These are phyloP conservation scores for Suillus placidus DNA, from an alignment of 768 basidiomycete genomes.

Conservation along the genomic window DNA sequence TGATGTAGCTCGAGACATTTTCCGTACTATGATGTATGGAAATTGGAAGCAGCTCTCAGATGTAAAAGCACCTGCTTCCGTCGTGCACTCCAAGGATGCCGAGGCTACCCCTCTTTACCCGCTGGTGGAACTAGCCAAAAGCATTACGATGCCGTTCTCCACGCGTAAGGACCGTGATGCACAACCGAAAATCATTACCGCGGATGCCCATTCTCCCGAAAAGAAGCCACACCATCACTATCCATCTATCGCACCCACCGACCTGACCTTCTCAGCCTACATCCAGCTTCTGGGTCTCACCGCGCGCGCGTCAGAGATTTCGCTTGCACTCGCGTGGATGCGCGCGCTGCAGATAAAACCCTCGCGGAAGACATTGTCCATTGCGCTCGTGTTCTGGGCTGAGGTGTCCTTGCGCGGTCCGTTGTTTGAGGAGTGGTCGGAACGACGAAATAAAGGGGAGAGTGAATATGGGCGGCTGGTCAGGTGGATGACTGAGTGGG, in stretches of 20 bases:
- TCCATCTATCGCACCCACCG: constrained; percentile 50
- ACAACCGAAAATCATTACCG: background rate
- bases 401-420: constrained; percentile 69
- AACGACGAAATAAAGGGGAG: constrained; percentile 34
- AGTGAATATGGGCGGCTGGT: constrained; percentile 49
- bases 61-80: constrained; percentile 41
- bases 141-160: constrained; percentile 22
- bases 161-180: constrained; percentile 1
- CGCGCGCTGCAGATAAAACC: constrained; percentile 56
- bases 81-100: constrained; percentile 29
- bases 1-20: constrained; percentile 52
- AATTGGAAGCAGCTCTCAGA: constrained; percentile 50
- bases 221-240: constrained; percentile 23
- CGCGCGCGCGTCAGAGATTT: constrained; percentile 58
- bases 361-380: constrained; percentile 53
- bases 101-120: constrained; percentile 27
- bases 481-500: constrained; percentile 61
- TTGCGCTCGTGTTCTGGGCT: constrained; percentile 69
- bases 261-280: constrained; percentile 56
- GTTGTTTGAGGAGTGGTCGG: constrained; percentile 51
- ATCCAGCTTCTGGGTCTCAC: constrained; percentile 61
- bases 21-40: constrained; percentile 58
- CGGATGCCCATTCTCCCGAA: background rate
- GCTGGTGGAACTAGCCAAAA: constrained; percentile 32
- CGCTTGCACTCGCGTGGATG: constrained; percentile 77